Percentiles rank a stretch among this genome's conserved stretches.
These are phyloP conservation scores for Aspergillus funiculosus DNA, from an alignment of 495 filamentous ascomycete genomes.

Conservation along the genomic window DNA sequence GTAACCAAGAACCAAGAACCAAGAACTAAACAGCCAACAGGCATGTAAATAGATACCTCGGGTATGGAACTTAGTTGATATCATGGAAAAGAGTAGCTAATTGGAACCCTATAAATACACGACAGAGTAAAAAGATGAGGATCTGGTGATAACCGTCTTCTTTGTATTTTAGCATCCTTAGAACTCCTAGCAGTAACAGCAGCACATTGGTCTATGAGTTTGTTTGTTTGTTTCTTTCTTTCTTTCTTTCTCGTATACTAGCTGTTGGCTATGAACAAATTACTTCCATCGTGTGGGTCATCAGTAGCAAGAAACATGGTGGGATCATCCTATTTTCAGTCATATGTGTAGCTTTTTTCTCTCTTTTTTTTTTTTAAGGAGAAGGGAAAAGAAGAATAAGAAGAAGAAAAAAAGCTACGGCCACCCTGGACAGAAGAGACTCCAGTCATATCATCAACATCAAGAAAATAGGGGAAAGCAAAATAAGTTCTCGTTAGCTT, in stretches of 20 bases:
- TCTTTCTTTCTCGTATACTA: slow-evolving; percentile 6
- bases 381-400: not conserved
- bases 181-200: not conserved
- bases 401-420: not conserved
- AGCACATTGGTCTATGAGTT: slow-evolving; percentile 5
- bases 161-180: too few relatives aligned
- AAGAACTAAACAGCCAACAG: too few relatives aligned
- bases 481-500: not conserved
- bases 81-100: too few relatives aligned
- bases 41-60: too few relatives aligned
- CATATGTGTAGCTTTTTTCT: slow-evolving; percentile 3
- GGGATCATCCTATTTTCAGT: slow-evolving; percentile 10
- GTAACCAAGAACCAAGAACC: too few relatives aligned
- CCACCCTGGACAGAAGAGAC: not conserved
- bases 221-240: not conserved
- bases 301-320: slow-evolving; percentile 11
- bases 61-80: too few relatives aligned
- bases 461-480: not conserved
- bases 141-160: too few relatives aligned
- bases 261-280: slow-evolving; percentile 19
- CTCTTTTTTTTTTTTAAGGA: not conserved
- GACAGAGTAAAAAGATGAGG: too few relatives aligned
- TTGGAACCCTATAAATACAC: too few relatives aligned
- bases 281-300: slow-evolving; percentile 17
- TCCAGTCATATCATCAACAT: not conserved